Conservation (phyloP, 345 rosid species). For the Cardamine resedifolia region DNA sequence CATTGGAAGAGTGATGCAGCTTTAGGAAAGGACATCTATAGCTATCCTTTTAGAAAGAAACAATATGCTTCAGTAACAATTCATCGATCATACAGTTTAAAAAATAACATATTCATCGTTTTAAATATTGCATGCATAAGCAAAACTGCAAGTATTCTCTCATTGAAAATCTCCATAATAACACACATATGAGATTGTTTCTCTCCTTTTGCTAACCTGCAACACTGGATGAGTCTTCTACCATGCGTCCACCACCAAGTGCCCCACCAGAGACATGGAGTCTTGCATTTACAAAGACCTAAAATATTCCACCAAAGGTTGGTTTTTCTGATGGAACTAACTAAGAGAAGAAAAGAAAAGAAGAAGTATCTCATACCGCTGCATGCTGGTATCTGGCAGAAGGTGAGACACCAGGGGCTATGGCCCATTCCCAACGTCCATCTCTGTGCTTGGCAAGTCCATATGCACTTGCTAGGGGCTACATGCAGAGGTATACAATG, state of each 20-base stretch:
- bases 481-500: constrained; percentile 25
- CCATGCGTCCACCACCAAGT: constrained; percentile 99
- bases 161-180: constrained; percentile 10
- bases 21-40: neutral
- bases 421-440: constrained; percentile 99
- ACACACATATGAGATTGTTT: constrained; percentile 1
- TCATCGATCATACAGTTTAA: neutral
- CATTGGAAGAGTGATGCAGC: constrained; percentile 9
- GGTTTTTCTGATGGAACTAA: constrained; percentile 11
- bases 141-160: neutral
- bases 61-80: constrained; percentile 1
- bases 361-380: constrained; percentile 62
- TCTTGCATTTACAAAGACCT: constrained; percentile 99
- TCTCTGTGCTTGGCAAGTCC: constrained; percentile 99
- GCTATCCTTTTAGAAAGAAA: constrained; percentile 1
- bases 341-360: constrained; percentile 13
- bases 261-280: constrained; percentile 99
- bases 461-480: constrained; percentile 98
- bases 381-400: constrained; percentile 99
- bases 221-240: constrained; percentile 95
- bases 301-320: constrained; percentile 25
- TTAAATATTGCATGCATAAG: neutral
- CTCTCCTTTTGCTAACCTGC: constrained; percentile 58
- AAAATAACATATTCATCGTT: neutral
- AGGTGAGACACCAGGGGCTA: constrained; percentile 98